These are phyloP conservation scores for Rhynchospora breviuscula DNA, from an alignment of 176 grass and related monocot genomes.

Conservation along the genomic window DNA sequence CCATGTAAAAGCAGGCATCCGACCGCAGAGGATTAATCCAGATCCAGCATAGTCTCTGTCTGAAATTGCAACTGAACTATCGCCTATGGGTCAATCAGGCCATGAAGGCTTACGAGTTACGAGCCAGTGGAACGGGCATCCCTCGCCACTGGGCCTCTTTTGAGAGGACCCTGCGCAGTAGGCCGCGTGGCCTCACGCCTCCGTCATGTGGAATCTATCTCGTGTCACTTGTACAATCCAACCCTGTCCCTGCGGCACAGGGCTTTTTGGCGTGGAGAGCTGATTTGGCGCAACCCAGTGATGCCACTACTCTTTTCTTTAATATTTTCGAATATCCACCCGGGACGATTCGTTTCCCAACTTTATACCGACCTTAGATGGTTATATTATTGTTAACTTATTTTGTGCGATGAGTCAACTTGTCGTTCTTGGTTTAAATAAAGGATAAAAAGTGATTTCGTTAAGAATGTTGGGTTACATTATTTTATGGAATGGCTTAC, in stretches of 20 bases:
- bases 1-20: not conserved
- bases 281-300: not conserved
- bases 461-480: not conserved
- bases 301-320: not conserved
- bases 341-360: not conserved
- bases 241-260: not conserved
- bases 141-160: not conserved
- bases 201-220: not conserved
- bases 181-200: constrained; percentile 24
- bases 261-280: not conserved
- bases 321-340: not conserved
- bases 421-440: not conserved
- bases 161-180: not conserved
- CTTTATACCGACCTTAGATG: not conserved
- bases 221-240: not conserved
- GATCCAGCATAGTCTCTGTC: not conserved
- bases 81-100: not conserved
- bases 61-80: no score
- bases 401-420: not conserved
- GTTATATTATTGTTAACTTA: not conserved
- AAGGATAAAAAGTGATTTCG: not conserved
- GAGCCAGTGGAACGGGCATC: not conserved
- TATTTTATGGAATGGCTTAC: not conserved
- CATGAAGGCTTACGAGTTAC: not conserved
- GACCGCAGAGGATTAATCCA: not conserved